phyloP scores from a whole-genome alignment of 1,139 yeast species.

The Yarrowia galli region DNA sequence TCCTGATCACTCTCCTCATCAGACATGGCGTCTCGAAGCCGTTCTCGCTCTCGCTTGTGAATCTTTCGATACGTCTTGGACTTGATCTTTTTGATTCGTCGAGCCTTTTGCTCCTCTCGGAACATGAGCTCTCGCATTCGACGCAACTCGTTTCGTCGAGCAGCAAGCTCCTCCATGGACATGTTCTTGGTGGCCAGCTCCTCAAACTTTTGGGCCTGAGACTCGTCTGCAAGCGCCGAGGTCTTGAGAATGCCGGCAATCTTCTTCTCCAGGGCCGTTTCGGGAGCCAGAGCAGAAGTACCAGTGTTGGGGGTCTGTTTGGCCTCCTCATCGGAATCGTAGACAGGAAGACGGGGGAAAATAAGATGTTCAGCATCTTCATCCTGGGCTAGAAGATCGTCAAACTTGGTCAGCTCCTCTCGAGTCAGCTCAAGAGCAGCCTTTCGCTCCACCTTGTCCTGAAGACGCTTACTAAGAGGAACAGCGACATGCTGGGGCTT shows the following conservation, averaged over 20 bases:
- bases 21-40: conserved; percentile 71
- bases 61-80: conserved; percentile 88
- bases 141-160: conserved; percentile 82
- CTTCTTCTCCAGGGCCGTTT: conserved; percentile 71
- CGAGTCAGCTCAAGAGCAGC: conserved; percentile 92
- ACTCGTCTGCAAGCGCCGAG: conserved; percentile 75
- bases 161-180: conserved; percentile 78
- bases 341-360: conserved; percentile 67
- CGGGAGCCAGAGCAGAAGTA: conserved; percentile 56
- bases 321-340: conserved; percentile 48
- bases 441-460: conserved; percentile 81
- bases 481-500: conserved; percentile 64
- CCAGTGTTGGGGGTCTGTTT: conserved; percentile 59
- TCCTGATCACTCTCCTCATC: conserved; percentile 55
- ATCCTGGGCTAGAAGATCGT: conserved; percentile 77
- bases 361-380: conserved; percentile 84
- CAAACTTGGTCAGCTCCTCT: conserved; percentile 88
- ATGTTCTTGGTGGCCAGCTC: conserved; percentile 78
- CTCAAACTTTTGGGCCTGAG: conserved; percentile 81
- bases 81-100: conserved; percentile 90
- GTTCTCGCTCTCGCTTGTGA: conserved; percentile 81
- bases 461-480: conserved; percentile 86
- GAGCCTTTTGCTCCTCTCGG: conserved; percentile 90
- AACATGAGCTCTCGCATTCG: conserved; percentile 95
- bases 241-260: conserved; percentile 67